Evolutionary conservation across 495 filamentous ascomycete genomes (phyloP).

Genomic region (Penicillium steckii): DNA sequence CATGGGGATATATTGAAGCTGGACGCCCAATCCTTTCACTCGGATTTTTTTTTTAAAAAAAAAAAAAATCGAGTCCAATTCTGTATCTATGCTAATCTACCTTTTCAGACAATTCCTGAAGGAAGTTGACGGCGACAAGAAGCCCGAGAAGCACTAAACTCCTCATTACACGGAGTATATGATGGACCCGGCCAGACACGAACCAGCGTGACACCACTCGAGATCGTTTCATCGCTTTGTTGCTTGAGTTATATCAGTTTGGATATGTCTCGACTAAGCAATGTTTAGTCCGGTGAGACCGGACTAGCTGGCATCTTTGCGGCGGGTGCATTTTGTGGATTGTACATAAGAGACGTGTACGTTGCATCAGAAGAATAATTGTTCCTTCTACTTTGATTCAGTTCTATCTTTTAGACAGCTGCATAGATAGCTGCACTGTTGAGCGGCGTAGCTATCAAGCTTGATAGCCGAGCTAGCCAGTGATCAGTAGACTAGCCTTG

Average conservation of each 20-base stretch:
- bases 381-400: constrained; percentile 17
- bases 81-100: constrained; percentile 8
- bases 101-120: constrained; percentile 74
- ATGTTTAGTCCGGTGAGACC: constrained; percentile 12
- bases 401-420: not conserved
- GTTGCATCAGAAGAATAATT: constrained; percentile 33
- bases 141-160: constrained; percentile 58
- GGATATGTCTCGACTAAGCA: constrained; percentile 4
- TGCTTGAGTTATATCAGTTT: constrained; percentile 9
- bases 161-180: constrained; percentile 13
- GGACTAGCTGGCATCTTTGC: constrained; percentile 9
- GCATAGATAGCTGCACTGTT: no score
- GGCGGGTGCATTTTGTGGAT: constrained; percentile 24
- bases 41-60: no score
- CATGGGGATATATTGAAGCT: no score
- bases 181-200: constrained; percentile 16
- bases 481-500: no score
- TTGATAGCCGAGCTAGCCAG: no score
- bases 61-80: no score
- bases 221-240: constrained; percentile 15
- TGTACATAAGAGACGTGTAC: constrained; percentile 49
- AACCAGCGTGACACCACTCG: constrained; percentile 16
- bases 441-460: no score
- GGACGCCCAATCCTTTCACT: no score
- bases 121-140: constrained; percentile 69